Evolutionary conservation across 2,329 filamentous ascomycete species (phyloP).

Genomic region (Thielaviopsis euricoi): DNA sequence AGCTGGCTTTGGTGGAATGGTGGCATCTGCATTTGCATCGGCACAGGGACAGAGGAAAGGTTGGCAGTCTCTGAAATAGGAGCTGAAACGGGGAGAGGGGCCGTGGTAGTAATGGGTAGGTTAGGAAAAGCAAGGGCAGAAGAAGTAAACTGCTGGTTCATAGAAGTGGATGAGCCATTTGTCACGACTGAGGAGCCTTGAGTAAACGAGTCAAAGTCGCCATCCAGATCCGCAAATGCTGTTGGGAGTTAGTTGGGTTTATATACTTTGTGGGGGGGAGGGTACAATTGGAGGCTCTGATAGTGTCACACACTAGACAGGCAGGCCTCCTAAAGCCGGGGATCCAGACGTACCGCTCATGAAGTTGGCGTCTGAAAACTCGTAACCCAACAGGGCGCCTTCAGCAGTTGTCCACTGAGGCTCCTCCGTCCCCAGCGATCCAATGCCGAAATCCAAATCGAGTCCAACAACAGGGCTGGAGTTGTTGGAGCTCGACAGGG

Average conservation of each 20-base stretch:
- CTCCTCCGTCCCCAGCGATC: background rate
- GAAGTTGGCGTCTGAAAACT: background rate
- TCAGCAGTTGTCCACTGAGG: conserved; percentile 1
- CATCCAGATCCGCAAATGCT: conserved; percentile 1
- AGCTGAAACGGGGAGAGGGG: background rate
- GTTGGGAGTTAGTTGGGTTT: conserved; percentile 1
- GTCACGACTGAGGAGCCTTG: conserved; percentile 1
- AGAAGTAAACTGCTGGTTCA: background rate
- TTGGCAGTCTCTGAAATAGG: too few relatives aligned
- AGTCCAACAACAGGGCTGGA: conserved; percentile 8
- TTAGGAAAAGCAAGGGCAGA: conserved; percentile 4
- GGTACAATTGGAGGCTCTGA: background rate
- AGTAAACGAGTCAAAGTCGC: conserved; percentile 2
- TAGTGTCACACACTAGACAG: background rate
- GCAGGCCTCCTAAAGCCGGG: background rate
- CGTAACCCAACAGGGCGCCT: background rate
- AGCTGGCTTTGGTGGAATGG: background rate
- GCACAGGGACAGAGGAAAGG: background rate
- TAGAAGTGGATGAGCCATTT: background rate
- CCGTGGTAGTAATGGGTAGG: conserved; percentile 3
- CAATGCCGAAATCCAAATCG: conserved; percentile 2
- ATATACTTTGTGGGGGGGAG: background rate
- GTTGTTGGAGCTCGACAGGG: conserved; percentile 1
- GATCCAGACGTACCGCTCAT: conserved; percentile 7
- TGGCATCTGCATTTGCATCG: conserved; percentile 5